Base-by-base conservation (phyloP, 352 stramenopile genomes). In the Thraustochytrium sp. region DNA sequence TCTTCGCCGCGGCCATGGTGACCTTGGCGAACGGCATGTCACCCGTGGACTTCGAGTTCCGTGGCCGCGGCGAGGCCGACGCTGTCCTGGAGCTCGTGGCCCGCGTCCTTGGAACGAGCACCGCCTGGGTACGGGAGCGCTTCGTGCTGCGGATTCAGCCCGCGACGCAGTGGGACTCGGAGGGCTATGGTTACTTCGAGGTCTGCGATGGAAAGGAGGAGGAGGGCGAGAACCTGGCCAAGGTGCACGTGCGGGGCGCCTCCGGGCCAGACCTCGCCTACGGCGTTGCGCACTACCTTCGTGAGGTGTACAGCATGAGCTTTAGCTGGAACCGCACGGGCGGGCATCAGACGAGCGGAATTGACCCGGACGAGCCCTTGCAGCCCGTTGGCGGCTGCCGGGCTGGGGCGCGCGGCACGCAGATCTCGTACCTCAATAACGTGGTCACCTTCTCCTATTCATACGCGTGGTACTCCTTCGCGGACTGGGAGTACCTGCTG, bases 381-480 rank as follows among this genome's bases (percentile, higher is more conserved):
- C 29, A 3, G 65, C 88, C 1, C 55, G 82, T 11, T 44, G 42
- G 0, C 85, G 89, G 26, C 88, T 85, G 23, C 86, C 16, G 42
- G 16, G 11, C 16, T 16, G 59, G 92, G 54, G 88, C 92, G 86
- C 89, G 91, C 49, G 89, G 76, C 51, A 55, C 89, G 84, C 93
- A 92, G 82, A 94, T 92, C 85, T 92, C 90, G 37, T 96, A 96
- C 87, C 92, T 95, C 82, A 91, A 93, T 77, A 96, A 96, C 84
- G 92, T 96, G 29, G 95, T 92, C 85, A 96, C 92, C 0, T 91
- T 94, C 74, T 94, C 90, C 85, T 96, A 96, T 86, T 94, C 91
- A 53, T 92, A 91, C 53, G 94, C 91, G 87, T 89, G 89, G 63
- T 95, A 92, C 89, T 87, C 89, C 21, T 94, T 90, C 88, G 29